Evolutionary conservation across 2,329 filamentous ascomycete genomes (phyloP).

Genomic region (Nemania diffusa): DNA sequence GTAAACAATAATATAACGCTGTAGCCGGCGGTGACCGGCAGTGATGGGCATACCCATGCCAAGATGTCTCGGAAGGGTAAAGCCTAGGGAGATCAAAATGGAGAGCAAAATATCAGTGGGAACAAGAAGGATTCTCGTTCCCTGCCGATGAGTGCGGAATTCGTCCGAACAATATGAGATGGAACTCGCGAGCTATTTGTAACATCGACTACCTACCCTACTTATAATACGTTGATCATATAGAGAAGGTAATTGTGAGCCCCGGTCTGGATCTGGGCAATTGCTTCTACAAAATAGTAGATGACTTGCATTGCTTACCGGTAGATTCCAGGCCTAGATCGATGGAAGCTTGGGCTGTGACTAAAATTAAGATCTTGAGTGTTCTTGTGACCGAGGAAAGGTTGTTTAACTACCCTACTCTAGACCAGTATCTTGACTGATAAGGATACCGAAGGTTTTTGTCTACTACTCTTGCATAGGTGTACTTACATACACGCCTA

Average conservation of each 20-base stretch:
- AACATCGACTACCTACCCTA: constrained; percentile 5
- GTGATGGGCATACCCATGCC: constrained; percentile 13
- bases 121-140: constrained; percentile 16
- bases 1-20: constrained; percentile 10
- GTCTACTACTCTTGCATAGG: background rate
- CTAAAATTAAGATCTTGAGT: constrained; percentile 1
- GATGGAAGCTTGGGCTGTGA: background rate
- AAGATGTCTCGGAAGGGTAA: constrained; percentile 25
- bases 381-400: constrained; percentile 13
- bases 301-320: constrained; percentile 2
- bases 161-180: constrained; percentile 21
- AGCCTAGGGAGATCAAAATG: constrained; percentile 28
- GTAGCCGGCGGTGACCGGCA: constrained; percentile 14
- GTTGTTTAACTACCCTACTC: background rate
- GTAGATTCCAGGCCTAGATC: background rate
- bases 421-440: constrained; percentile 12
- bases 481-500: too few species aligned
- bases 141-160: constrained; percentile 29
- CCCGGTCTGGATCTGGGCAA: constrained; percentile 1
- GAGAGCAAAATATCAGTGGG: constrained; percentile 21
- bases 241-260: background rate
- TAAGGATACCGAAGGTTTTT: background rate
- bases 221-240: background rate
- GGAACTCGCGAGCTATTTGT: background rate
- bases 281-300: background rate